A percentile compares a stretch with the other conserved stretches of the same genome.
Evolutionary conservation across 2,329 filamentous ascomycete species (phyloP).

Genomic region (Eutypa lata): DNA sequence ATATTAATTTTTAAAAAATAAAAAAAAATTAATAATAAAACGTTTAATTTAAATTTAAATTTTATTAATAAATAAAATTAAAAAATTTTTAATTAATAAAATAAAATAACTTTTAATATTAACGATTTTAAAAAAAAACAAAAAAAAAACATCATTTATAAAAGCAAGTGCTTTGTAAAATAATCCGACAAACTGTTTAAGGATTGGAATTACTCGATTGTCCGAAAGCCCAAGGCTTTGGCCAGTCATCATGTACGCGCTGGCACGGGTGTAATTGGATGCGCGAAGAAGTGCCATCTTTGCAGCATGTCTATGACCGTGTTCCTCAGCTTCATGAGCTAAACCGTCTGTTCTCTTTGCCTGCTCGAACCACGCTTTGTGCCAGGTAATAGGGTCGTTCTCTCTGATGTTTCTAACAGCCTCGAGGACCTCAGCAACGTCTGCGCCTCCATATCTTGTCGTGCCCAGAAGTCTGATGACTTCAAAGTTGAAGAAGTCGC

Average conservation of each 20-base stretch:
- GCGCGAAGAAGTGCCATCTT: conserved; percentile 26
- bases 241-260: conserved; percentile 7
- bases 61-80: too few relatives aligned
- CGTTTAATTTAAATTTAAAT: too few relatives aligned
- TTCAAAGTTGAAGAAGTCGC: conserved; percentile 30
- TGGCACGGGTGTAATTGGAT: conserved; percentile 26
- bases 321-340: conserved; percentile 19
- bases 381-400: conserved; percentile 28
- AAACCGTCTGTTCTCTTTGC: conserved; percentile 21
- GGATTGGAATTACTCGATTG: too few relatives aligned
- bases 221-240: too few relatives aligned
- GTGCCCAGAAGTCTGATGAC: conserved; percentile 24
- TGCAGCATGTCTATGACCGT: conserved; percentile 17
- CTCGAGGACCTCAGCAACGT: conserved; percentile 28
- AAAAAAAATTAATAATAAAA: too few relatives aligned
- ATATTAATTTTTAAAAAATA: too few relatives aligned
- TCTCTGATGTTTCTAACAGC: conserved; percentile 24
- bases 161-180: too few relatives aligned
- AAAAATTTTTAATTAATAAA: too few relatives aligned
- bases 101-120: too few relatives aligned
- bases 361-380: conserved; percentile 19
- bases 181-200: too few relatives aligned
- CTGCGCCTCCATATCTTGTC: conserved; percentile 24
- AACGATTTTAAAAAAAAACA: too few relatives aligned
- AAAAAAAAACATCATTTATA: too few relatives aligned